phyloP scores from a whole-genome alignment of 805 yeast species.

The Wickerhamiella sorbophila region DNA sequence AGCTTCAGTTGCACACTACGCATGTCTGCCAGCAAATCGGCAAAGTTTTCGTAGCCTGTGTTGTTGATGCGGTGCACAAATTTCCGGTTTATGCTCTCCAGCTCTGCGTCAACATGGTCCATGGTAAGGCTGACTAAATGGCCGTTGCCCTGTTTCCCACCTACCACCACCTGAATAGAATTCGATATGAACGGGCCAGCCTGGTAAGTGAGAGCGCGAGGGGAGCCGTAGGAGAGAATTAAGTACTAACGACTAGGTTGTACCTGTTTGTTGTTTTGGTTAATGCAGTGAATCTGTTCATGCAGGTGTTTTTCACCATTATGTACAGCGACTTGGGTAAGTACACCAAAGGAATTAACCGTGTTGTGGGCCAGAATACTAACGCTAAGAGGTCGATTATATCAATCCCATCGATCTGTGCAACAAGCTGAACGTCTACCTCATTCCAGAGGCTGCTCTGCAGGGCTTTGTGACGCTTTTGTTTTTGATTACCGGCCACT shows the following conservation, averaged over 20 bases:
- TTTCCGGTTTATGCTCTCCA: constrained; percentile 11
- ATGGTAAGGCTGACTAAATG: too few species aligned
- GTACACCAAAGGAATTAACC: too few species aligned
- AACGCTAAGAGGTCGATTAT: constrained; percentile 40
- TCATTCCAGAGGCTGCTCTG: constrained; percentile 76
- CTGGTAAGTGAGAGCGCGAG: constrained; percentile 2
- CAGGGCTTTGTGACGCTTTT: constrained; percentile 51
- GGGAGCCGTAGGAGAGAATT: background rate
- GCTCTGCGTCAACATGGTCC: background rate
- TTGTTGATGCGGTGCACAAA: constrained; percentile 15
- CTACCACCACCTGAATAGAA: too few species aligned
- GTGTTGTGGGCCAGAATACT: too few species aligned
- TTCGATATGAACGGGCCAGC: constrained; percentile 4
- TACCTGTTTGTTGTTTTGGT: constrained; percentile 48
- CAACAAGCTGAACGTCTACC: constrained; percentile 71
- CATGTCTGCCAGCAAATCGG: constrained; percentile 28
- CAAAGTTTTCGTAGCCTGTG: constrained; percentile 12
- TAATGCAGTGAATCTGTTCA: constrained; percentile 76
- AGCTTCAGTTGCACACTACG: constrained; percentile 31
- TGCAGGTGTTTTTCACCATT: constrained; percentile 90
- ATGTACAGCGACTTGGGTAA: constrained; percentile 79
- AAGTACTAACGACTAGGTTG: constrained; percentile 18
- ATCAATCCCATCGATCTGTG: constrained; percentile 95
- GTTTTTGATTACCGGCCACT: constrained; percentile 76
- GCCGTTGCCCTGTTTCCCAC: too few species aligned